Conservation (phyloP, 441 rosid species). For the Populus hybrid region DNA sequence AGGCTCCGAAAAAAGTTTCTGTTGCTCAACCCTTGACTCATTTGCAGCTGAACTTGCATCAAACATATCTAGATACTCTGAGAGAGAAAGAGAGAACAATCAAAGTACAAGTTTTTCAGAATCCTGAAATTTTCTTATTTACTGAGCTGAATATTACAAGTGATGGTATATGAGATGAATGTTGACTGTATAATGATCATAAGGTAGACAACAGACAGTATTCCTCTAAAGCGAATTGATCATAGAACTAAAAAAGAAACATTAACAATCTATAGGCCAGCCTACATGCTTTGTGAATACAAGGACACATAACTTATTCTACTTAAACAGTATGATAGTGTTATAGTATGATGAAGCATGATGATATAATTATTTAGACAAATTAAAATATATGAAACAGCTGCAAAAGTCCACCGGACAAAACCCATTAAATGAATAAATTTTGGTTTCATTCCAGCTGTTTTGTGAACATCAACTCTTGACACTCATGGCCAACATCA, state of each 20-base stretch:
- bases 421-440: background rate
- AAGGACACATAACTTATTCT: too few species aligned
- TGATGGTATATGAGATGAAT: background rate
- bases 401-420: background rate
- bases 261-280: background rate
- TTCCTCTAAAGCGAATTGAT: background rate
- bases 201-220: background rate
- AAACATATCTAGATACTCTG: constrained; percentile 84
- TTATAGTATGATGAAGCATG: background rate
- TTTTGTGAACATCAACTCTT: background rate
- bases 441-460: background rate
- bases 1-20: constrained; percentile 67
- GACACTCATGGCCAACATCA: background rate
- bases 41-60: constrained; percentile 64
- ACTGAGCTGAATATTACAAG: background rate
- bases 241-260: constrained; percentile 4
- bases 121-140: background rate
- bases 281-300: background rate
- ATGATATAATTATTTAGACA: background rate
- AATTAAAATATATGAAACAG: background rate
- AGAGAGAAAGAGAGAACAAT: constrained; percentile 10
- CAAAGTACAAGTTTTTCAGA: background rate
- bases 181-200: background rate
- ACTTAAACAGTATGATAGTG: background rate
- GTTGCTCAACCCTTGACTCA: constrained; percentile 58